Evolutionary conservation across 441 rosid genomes (phyloP), one percentile per base, ranked within the genome.

Genomic region (Pelargonium myrrhifolium): DNA sequence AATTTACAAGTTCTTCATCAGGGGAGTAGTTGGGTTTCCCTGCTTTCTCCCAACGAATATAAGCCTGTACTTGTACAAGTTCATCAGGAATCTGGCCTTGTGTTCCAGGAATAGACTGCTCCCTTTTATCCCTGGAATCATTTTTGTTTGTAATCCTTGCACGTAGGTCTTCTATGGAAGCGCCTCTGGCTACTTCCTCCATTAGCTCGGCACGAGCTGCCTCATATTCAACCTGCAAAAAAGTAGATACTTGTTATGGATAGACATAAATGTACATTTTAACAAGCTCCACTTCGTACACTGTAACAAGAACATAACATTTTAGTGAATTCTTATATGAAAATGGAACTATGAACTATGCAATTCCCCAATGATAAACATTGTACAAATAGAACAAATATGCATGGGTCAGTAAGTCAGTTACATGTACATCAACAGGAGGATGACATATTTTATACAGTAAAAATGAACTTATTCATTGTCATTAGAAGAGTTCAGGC

Each of bases 131-230:
- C 3, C 69, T 76, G 60, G 47, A 75, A 71, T 77, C 82, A 72
- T 77, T 79, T 83, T 77, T 88, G 62, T 83, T 83, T 62, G 79
- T 72, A 74, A 94, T 74, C 67, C 73, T 89, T 67, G 82, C 78
- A 71, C 89, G 91, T 64, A 94, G 79, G 72, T 85, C 92, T 63
- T 86, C 92, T 40, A 87, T 53, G 43, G 96, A 85, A 81, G 81
- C 78, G 68, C 99, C 99, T 72, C 83, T 76, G 66, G 86, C 84
- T 71, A 90, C 76, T 86, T 92, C 94, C 81, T 87, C 89, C 82
- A 77, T 72, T 53, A 94, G 86, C 86, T 94, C 99, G 40, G 53
- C 63, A 28, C 98, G 91, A 67, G 97, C 99, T 42, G 97, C 98
- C 82, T 94, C 92, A 74, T 89, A 94, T 76, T 94, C 99, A 85